Evolutionary conservation across 495 filamentous ascomycete genomes (phyloP).

Genomic region (Penicillium daleae): DNA sequence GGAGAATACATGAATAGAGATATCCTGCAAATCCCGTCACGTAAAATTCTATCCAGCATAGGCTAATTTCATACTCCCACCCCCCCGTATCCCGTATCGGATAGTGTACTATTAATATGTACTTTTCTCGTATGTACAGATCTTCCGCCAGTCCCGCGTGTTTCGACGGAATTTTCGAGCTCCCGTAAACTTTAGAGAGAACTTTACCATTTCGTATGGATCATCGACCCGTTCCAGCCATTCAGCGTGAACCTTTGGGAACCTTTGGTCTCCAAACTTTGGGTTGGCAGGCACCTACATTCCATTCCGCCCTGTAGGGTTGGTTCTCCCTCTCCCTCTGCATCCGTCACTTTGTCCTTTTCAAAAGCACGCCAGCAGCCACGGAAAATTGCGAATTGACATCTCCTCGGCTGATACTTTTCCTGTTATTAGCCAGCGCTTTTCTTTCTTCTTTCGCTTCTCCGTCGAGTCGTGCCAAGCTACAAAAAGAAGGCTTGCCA

Average conservation of each 20-base stretch:
- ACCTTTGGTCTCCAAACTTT: not conserved
- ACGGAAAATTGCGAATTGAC: not conserved
- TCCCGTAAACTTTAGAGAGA: not conserved
- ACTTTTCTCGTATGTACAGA: no score
- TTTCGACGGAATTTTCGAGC: not conserved
- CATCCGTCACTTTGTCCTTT: no score
- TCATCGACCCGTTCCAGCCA: no score
- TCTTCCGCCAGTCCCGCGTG: slow-evolving; percentile 1
- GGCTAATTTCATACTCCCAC: not conserved
- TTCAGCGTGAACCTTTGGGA: not conserved
- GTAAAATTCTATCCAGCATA: not conserved
- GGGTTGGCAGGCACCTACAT: slow-evolving; percentile 17
- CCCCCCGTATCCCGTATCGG: no score
- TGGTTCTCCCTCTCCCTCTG: no score
- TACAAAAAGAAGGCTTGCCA: not conserved
- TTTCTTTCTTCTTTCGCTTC: not conserved
- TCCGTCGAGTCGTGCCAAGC: not conserved
- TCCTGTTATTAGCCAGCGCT: not conserved
- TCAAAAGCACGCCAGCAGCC: slow-evolving; percentile 2
- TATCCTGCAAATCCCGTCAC: no score
- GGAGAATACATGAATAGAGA: no score
- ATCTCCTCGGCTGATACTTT: not conserved
- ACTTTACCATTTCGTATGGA: no score
- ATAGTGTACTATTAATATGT: slow-evolving; percentile 5
- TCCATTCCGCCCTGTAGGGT: slow-evolving; percentile 16